Evolutionary conservation across 768 basidiomycete species (phyloP), one percentile per base, ranked within the genome.

Genomic region (Clitopilus passeckerianus): DNA sequence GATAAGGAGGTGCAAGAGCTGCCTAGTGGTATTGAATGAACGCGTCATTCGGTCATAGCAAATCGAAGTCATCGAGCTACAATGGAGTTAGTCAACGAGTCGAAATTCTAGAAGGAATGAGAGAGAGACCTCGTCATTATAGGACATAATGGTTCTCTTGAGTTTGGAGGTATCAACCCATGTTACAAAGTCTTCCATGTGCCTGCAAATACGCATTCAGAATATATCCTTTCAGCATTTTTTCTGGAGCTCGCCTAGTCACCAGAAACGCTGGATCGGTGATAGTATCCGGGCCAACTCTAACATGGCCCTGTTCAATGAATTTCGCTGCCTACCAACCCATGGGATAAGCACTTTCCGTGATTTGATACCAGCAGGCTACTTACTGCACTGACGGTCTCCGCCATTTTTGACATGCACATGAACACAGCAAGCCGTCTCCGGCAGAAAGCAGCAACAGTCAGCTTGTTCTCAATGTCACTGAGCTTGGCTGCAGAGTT

Each of bases 171-270:
- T 93, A 70, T 98, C 95, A 20, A 98, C 95, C 97, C 97, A 99
- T 34, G 97, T 99, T 50, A 98, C 93, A 74, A 95, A 99, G 80
- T 99, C 97, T 69, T 98, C 95, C 95, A 97, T 95, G 64, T 94
- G 91, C 66, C 96, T 92, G 54, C 56, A 23, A 23, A 55, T 46
- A 14, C 33, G 37, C 27, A 30, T 4, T 60, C 30, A 53, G 52
- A 59, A 58, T 35, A 55, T 23, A 54, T 20, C 5, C 43, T 50
- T 59, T 14, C 50, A 59, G 37, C 64, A 34, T 43, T 37, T 30
- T 46, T 15, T 24, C 23, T 53, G 23, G 56, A 16, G 37, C 1
- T n/a, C 52, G 8, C 91, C 92, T 80, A 41, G 93, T 96, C 60
- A 99, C 94, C 56, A 99, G 81, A 77, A 87, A 97, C 0, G 95